These are phyloP conservation scores for Vigna angularis DNA, from an alignment of 306 rosid species.

Conservation along the genomic window DNA sequence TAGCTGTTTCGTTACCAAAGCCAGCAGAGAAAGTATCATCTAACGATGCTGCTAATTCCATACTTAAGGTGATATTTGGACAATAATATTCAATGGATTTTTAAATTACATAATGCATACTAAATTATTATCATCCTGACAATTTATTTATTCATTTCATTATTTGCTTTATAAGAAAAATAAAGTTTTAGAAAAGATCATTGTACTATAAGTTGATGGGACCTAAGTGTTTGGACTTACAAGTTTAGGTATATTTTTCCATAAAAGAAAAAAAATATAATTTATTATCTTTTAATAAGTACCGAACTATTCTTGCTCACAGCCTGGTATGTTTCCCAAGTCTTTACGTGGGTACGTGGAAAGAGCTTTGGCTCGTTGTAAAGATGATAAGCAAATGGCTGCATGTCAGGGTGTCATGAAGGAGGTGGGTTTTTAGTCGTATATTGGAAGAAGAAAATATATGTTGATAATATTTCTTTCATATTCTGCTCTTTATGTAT, in stretches of 20 bases:
- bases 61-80: constrained; percentile 70
- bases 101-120: constrained; percentile 11
- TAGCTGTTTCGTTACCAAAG: constrained; percentile 80
- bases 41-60: constrained; percentile 72
- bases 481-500: constrained; percentile 12
- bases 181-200: constrained; percentile 8
- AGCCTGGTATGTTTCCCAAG: constrained; percentile 93
- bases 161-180: constrained; percentile 22
- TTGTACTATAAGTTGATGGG: constrained; percentile 10
- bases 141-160: constrained; percentile 24
- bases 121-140: background rate
- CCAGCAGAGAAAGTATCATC: constrained; percentile 64
- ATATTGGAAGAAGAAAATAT: constrained; percentile 9
- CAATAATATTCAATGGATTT: constrained; percentile 28
- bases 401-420: constrained; percentile 86
- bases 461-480: constrained; percentile 16
- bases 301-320: constrained; percentile 49
- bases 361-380: constrained; percentile 95
- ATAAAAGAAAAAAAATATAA: background rate
- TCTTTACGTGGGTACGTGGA: constrained; percentile 93
- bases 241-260: constrained; percentile 9
- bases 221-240: background rate
- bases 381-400: constrained; percentile 83
- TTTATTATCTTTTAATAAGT: constrained; percentile 24
- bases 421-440: constrained; percentile 66